Evolutionary conservation across 768 basidiomycete species (phyloP).

Genomic region (Trametes cingulata): DNA sequence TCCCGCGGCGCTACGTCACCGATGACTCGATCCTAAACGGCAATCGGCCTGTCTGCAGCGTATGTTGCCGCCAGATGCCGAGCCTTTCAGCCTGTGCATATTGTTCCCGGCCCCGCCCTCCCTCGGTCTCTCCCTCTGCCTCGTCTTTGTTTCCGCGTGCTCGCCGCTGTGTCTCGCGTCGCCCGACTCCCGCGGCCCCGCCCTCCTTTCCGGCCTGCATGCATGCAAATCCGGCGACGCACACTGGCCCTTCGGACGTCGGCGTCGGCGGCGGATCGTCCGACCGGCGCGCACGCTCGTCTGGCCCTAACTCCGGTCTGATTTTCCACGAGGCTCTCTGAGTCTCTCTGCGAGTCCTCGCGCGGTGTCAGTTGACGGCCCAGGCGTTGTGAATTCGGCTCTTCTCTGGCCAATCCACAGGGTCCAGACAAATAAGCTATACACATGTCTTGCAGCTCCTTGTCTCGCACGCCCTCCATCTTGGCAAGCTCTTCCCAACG

Average conservation of each 20-base stretch:
- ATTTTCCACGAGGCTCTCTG: neutral
- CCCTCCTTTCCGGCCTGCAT: neutral
- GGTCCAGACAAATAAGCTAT: neutral
- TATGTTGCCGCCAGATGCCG: conserved; percentile 6
- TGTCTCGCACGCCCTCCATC: neutral
- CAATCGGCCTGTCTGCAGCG: neutral
- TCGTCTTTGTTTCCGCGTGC: neutral
- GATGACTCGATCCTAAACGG: conserved; percentile 3
- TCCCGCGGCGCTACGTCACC: conserved; percentile 11
- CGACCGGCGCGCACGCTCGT: neutral
- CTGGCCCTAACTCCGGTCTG: no score
- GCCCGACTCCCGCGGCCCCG: neutral
- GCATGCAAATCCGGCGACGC: neutral
- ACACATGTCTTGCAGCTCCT: neutral
- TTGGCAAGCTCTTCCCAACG: neutral
- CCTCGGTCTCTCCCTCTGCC: neutral
- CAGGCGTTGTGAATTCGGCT: neutral
- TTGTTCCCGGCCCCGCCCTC: no score
- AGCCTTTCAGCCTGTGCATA: neutral
- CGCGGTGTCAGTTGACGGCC: neutral
- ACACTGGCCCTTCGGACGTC: neutral
- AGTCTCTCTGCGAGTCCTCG: neutral
- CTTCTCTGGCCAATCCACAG: neutral
- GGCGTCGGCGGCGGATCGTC: neutral
- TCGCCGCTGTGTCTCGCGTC: neutral